Percentiles rank a stretch among this genome's conserved stretches.
These are phyloP conservation scores for Pseudogymnoascus sp. DNA, from an alignment of 2,329 filamentous ascomycete genomes.

Conservation along the genomic window DNA sequence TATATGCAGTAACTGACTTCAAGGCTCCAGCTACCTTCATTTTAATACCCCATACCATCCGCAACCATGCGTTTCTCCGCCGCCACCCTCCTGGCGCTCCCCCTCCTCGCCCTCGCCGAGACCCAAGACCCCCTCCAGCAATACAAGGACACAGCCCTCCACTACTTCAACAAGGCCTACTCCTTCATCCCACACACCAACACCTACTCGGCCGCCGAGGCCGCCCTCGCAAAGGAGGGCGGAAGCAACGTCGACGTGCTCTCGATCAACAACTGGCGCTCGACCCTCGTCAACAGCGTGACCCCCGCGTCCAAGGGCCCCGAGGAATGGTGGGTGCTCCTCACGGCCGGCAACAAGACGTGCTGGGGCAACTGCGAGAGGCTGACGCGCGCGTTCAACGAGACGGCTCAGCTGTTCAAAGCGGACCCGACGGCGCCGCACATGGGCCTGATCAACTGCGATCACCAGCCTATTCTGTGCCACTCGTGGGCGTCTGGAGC, in stretches of 20 bases:
- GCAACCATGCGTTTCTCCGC: conserved; percentile 48
- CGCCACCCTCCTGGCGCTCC: conserved; percentile 43
- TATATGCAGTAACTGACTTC: background rate
- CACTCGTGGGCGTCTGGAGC: conserved; percentile 61
- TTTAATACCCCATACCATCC: background rate
- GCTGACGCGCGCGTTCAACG: conserved; percentile 58
- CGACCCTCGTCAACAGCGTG: conserved; percentile 55
- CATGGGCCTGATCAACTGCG: conserved; percentile 64
- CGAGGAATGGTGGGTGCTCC: conserved; percentile 67
- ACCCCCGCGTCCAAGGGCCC: conserved; percentile 50
- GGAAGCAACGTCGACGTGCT: conserved; percentile 46
- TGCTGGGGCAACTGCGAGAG: conserved; percentile 58
- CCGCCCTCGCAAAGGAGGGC: conserved; percentile 43
- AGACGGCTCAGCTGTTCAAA: conserved; percentile 56
- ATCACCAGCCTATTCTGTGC: conserved; percentile 65
- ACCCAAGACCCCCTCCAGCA: conserved; percentile 42
- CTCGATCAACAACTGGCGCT: conserved; percentile 62
- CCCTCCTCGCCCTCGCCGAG: conserved; percentile 45
- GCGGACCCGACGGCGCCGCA: conserved; percentile 53
- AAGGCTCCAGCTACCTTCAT: background rate
- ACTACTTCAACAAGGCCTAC: conserved; percentile 53
- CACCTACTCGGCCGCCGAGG: conserved; percentile 32
- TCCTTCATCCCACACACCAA: conserved; percentile 44
- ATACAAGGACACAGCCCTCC: conserved; percentile 55
- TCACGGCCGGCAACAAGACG: conserved; percentile 70